Conservation (phyloP, 192 early-diverging fungal genomes). For the Coemansia sp. region DNA sequence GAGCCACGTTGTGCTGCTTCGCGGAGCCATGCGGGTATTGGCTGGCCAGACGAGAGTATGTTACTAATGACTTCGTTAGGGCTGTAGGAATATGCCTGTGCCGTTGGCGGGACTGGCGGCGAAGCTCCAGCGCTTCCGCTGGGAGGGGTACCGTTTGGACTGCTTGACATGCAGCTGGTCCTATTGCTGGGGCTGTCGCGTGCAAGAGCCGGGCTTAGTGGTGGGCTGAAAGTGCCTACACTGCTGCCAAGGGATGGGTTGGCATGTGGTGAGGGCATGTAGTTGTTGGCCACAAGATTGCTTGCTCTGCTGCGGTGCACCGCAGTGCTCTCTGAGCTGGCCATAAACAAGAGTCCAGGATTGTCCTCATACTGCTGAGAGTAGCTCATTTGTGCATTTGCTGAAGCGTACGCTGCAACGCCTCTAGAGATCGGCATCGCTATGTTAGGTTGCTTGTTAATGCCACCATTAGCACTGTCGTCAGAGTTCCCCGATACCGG, state of each 20-base stretch:
- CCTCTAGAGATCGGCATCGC: background rate
- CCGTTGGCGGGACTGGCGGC: background rate
- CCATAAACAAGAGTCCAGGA: slow-evolving; percentile 1
- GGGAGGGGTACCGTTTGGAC: background rate
- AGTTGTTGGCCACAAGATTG: slow-evolving; percentile 36
- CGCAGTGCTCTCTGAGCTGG: slow-evolving; percentile 4
- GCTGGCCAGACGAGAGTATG: slow-evolving; percentile 50
- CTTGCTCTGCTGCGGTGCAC: slow-evolving; percentile 9
- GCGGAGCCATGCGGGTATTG: slow-evolving; percentile 53
- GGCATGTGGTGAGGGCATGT: slow-evolving; percentile 24
- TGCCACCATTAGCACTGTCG: slow-evolving; percentile 9
- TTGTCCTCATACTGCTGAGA: slow-evolving; percentile 15
- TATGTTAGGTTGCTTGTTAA: background rate
- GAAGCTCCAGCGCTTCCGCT: background rate
- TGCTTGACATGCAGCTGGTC: background rate
- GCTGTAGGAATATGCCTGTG: slow-evolving; percentile 23
- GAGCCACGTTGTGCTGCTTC: slow-evolving; percentile 28
- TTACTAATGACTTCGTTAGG: slow-evolving; percentile 46
- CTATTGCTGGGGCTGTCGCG: background rate
- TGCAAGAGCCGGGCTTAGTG: background rate
- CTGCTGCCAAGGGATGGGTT: slow-evolving; percentile 38
- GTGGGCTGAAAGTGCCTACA: slow-evolving; percentile 3
- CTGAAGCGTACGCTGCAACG: background rate
- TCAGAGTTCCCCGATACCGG: background rate
- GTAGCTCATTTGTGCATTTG: slow-evolving; percentile 13